Evolutionary conservation across 2,329 filamentous ascomycete species (phyloP), one percentile per base, ranked within the genome.

Genomic region (Monosporascus cannonballus): DNA sequence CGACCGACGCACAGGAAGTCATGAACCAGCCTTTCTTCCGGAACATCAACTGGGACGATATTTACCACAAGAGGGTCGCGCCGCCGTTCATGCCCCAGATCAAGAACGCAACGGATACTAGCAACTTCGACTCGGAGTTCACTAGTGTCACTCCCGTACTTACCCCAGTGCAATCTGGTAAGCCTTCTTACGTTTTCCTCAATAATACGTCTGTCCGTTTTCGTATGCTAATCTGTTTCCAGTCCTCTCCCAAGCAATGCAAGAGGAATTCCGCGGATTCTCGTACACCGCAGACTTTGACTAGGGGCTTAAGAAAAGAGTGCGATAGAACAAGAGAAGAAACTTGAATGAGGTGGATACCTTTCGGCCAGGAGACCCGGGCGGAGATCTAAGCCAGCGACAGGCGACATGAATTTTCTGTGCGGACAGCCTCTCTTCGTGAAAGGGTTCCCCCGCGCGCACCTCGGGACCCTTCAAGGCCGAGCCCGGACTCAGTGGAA

Each of bases 21-120:
- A 99, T 99, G 94, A 95, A 86, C 67, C 94, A 99, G 70, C 90
- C 94, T 1, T 99, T 99, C 79, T 99, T 99, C 78, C 81, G 91
- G 56, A 96, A 94, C 69, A 89, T 97, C 70, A 96, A 94, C 73
- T 99, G 94, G 94, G 94, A 99, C 60, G 94, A 99, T 67, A 91
- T 99, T 56, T 97, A 96, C 71, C 83, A 96, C 75, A 99, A 97
- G 83, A 84, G 90, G 37, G 84, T 96, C 20, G 81, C 85, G 50
- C 88, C 94, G 51, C 94, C 94, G 1, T 97, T 96, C 76, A 72
- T 92, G 71, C 94, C 94, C 18, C 83, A 84, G 38, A 96, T 99
- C 64, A 94, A 88, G 73, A 95, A 83, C 68, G 83, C 92, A 8
- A 96, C 94, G 44, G 94, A 99, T 75, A 99, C 94, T n/a, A 96